A percentile compares a stretch with the other conserved stretches of the same genome.
phyloP scores from a whole-genome alignment of 345 rosid species.

The Litchi chinensis region DNA sequence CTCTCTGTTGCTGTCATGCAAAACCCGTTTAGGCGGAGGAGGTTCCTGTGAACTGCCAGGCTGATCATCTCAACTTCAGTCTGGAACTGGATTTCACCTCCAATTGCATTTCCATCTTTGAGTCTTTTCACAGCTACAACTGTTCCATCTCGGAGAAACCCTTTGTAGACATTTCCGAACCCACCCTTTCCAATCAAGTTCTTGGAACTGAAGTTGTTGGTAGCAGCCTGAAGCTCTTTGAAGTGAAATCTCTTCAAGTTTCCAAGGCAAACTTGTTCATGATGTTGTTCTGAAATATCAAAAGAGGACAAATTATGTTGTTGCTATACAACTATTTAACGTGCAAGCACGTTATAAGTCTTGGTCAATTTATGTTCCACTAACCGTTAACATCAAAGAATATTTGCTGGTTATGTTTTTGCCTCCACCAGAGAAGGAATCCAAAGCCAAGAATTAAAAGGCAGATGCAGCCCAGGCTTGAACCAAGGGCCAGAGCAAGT shows the following conservation, averaged over 20 bases:
- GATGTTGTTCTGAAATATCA: slow-evolving; percentile 56
- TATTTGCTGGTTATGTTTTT: slow-evolving; percentile 74
- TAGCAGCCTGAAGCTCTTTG: slow-evolving; percentile 84
- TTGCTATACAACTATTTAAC: neutral
- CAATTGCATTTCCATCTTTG: slow-evolving; percentile 64
- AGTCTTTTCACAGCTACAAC: slow-evolving; percentile 84
- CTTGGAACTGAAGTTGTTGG: slow-evolving; percentile 87
- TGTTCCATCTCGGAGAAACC: slow-evolving; percentile 75
- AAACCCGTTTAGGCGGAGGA: slow-evolving; percentile 79
- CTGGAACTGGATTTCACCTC: slow-evolving; percentile 87
- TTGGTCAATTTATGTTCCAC: slow-evolving; percentile 16
- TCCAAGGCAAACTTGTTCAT: slow-evolving; percentile 73
- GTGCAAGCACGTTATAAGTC: neutral
- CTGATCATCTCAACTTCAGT: slow-evolving; percentile 96
- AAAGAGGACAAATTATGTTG: slow-evolving; percentile 7
- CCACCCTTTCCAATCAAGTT: slow-evolving; percentile 91
- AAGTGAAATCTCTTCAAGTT: slow-evolving; percentile 84
- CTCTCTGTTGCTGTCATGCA: slow-evolving; percentile 77
- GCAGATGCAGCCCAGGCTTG: slow-evolving; percentile 67
- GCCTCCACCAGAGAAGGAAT: slow-evolving; percentile 82
- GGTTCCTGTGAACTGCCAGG: slow-evolving; percentile 88
- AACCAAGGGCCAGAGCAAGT: slow-evolving; percentile 69
- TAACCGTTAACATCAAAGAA: slow-evolving; percentile 90
- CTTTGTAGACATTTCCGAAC: slow-evolving; percentile 91
- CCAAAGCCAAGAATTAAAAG: slow-evolving; percentile 63